phyloP scores from a whole-genome alignment of 306 rosid genomes.

The apple (Malus domestica) region DNA sequence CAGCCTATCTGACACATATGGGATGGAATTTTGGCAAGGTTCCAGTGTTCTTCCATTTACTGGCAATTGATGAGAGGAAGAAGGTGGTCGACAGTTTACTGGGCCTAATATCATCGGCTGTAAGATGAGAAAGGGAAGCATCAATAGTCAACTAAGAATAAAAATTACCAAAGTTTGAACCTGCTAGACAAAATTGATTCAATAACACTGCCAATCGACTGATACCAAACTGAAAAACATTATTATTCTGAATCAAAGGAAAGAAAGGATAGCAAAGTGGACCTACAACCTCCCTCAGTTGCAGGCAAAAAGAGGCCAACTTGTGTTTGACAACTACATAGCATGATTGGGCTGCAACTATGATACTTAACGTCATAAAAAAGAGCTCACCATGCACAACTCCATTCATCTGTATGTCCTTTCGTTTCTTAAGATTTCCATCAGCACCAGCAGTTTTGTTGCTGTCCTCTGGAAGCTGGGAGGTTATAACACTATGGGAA shows the following conservation, averaged over 20 bases:
- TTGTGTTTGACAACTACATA: conserved; percentile 22
- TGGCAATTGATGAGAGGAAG: conserved; percentile 36
- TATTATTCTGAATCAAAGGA: conserved; percentile 6
- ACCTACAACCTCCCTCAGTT: conserved; percentile 21
- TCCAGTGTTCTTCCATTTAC: conserved; percentile 72
- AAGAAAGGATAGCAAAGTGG: conserved; percentile 13
- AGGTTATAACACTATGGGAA: conserved; percentile 25
- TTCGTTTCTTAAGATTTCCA: conserved; percentile 69
- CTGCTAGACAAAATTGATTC: conserved; percentile 18
- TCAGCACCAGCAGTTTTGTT: conserved; percentile 32
- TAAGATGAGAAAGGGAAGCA: conserved; percentile 33
- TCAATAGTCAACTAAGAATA: conserved; percentile 30
- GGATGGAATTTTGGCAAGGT: conserved; percentile 45
- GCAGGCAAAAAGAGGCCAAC: conserved; percentile 10
- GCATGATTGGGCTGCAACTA: conserved; percentile 11
- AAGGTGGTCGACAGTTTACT: conserved; percentile 46
- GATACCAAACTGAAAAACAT: not conserved
- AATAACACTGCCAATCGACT: conserved; percentile 15
- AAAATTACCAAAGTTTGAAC: conserved; percentile 10
- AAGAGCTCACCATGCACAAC: conserved; percentile 73
- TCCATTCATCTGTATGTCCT: conserved; percentile 71
- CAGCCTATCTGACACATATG: conserved; percentile 35
- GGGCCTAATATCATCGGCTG: conserved; percentile 73
- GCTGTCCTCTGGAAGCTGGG: conserved; percentile 41
- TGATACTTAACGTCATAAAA: conserved; percentile 15